These are phyloP conservation scores for Candida andamanensis DNA, from an alignment of 805 yeast species.

Conservation along the genomic window DNA sequence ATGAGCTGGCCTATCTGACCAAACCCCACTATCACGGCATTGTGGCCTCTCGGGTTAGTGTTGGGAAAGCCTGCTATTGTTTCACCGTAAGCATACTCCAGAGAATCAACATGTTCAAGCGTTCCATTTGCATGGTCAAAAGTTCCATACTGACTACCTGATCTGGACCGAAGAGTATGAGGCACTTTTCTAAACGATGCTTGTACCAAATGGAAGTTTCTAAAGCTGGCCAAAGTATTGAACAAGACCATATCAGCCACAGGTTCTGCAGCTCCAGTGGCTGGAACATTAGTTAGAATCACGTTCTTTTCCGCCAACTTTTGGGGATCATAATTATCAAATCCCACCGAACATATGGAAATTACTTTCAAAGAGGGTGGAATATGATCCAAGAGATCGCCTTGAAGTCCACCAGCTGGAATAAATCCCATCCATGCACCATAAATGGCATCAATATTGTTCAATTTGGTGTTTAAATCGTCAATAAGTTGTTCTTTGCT, in stretches of 20 bases:
- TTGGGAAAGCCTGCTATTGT: conserved; percentile 40
- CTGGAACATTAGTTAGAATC: conserved; percentile 53
- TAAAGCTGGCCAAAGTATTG: conserved; percentile 54
- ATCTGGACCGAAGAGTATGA: conserved; percentile 45
- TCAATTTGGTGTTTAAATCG: conserved; percentile 37
- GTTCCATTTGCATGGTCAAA: conserved; percentile 30
- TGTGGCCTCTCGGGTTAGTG: conserved; percentile 51
- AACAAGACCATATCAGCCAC: conserved; percentile 70
- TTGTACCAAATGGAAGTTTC: conserved; percentile 24
- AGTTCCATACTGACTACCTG: conserved; percentile 26
- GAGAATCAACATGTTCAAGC: conserved; percentile 7
- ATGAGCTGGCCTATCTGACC: conserved; percentile 70
- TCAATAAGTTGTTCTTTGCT: conserved; percentile 37
- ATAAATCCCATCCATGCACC: conserved; percentile 57
- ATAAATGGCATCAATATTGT: conserved; percentile 47
- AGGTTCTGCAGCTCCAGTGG: conserved; percentile 55
- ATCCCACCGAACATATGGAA: conserved; percentile 54
- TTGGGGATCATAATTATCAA: conserved; percentile 44
- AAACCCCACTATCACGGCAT: conserved; percentile 64
- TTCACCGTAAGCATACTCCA: conserved; percentile 38
- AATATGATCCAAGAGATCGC: conserved; percentile 37
- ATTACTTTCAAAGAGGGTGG: conserved; percentile 45
- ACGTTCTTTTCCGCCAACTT: conserved; percentile 41
- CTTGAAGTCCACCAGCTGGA: conserved; percentile 46
- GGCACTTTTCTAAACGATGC: conserved; percentile 41